Conservation (phyloP, 2,329 filamentous ascomycete genomes). For the Venturia aucupariae region DNA sequence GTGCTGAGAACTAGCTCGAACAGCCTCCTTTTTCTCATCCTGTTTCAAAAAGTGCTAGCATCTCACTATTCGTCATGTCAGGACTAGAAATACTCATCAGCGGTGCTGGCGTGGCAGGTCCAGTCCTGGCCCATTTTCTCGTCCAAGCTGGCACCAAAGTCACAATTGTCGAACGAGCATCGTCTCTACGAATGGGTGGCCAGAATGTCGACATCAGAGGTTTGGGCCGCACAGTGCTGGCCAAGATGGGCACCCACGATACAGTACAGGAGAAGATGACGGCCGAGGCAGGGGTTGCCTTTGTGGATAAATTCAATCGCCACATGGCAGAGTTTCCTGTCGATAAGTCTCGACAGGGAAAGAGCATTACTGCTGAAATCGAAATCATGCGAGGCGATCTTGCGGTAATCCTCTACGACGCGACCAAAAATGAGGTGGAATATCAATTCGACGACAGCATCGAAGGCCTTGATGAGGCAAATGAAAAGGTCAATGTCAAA, state of each 20-base stretch:
- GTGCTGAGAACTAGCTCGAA: neutral
- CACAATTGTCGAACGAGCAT: conserved; percentile 36
- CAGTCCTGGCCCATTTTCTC: conserved; percentile 28
- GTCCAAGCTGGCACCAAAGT: conserved; percentile 25
- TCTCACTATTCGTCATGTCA: conserved; percentile 18
- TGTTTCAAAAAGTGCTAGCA: no score
- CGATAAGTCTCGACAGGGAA: conserved; percentile 22
- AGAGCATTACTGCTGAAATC: conserved; percentile 23
- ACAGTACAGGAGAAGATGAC: conserved; percentile 28
- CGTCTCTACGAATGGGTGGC: conserved; percentile 31
- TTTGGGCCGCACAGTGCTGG: conserved; percentile 32
- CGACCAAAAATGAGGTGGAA: conserved; percentile 18
- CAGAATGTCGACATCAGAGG: conserved; percentile 39
- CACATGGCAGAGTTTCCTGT: conserved; percentile 17
- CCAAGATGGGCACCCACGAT: conserved; percentile 31
- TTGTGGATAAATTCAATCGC: conserved; percentile 24
- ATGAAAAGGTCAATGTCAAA: conserved; percentile 18
- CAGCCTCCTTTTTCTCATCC: neutral
- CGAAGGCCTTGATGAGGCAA: conserved; percentile 18
- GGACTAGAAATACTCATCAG: conserved; percentile 25
- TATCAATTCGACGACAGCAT: conserved; percentile 22
- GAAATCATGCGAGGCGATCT: conserved; percentile 27
- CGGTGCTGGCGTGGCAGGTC: conserved; percentile 32
- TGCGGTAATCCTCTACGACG: conserved; percentile 25
- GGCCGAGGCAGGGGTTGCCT: conserved; percentile 32